Evolutionary conservation across 306 rosid genomes (phyloP).

Genomic region (Styphnolobium japonicum): DNA sequence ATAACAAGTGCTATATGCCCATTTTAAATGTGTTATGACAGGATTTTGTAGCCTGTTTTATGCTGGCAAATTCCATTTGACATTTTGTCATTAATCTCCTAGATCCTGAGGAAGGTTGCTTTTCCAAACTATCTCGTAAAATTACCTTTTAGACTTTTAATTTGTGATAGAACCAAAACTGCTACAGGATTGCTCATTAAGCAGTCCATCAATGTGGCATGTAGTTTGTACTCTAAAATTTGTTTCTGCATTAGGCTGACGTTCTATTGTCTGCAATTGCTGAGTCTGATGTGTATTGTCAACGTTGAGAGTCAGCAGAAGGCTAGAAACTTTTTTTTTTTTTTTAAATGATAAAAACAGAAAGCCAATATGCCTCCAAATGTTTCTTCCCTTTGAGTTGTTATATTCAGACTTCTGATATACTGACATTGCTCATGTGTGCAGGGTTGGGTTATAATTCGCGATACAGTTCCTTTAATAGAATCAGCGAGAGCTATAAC

Average conservation of each 20-base stretch:
- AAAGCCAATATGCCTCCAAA: background rate
- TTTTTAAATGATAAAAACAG: background rate
- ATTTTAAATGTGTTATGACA: background rate
- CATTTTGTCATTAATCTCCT: background rate
- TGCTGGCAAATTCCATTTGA: background rate
- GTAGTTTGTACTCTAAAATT: background rate
- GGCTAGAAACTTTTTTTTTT: background rate
- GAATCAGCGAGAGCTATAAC: constrained; percentile 78
- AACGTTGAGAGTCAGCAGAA: background rate
- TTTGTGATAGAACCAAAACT: background rate
- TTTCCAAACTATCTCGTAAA: background rate
- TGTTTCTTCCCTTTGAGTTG: background rate
- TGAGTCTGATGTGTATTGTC: background rate
- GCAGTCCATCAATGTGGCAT: background rate
- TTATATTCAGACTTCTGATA: background rate
- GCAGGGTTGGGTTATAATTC: constrained; percentile 97
- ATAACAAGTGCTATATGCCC: background rate
- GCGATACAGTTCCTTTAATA: constrained; percentile 58
- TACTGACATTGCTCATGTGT: constrained; percentile 28
- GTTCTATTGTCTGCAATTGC: background rate
- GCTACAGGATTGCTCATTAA: background rate
- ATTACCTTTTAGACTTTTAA: background rate
- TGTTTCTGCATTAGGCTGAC: background rate
- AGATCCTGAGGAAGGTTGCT: background rate
- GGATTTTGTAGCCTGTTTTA: background rate